Evolutionary conservation across 129 eudicot species (phyloP).

Genomic region (Solidago caesia): DNA sequence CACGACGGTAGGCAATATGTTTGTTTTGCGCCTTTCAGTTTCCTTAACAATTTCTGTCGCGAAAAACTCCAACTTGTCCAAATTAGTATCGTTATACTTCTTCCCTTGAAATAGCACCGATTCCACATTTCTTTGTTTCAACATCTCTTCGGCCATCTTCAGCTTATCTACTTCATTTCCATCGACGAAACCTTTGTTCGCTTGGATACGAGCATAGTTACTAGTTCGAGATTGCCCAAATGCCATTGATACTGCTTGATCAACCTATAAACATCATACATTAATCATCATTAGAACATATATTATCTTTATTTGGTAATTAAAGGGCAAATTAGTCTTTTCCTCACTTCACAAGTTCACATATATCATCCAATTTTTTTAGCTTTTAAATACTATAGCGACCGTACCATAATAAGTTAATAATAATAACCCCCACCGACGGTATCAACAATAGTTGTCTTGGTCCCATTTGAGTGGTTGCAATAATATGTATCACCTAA

Average conservation of each 20-base stretch:
- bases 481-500: slow-evolving; percentile 33
- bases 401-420: slow-evolving; percentile 21
- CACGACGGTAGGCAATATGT: slow-evolving; percentile 52
- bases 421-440: slow-evolving; percentile 34
- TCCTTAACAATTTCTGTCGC: slow-evolving; percentile 56
- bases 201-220: slow-evolving; percentile 64
- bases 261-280: slow-evolving; percentile 46
- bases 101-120: slow-evolving; percentile 62
- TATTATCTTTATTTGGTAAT: neutral
- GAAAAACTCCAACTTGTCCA: slow-evolving; percentile 47
- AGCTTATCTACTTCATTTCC: slow-evolving; percentile 19
- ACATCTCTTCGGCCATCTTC: slow-evolving; percentile 39
- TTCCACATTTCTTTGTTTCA: slow-evolving; percentile 56
- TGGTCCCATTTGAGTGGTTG: slow-evolving; percentile 26
- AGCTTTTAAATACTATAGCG: slow-evolving; percentile 25
- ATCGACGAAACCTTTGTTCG: slow-evolving; percentile 24
- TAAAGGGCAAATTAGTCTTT: slow-evolving; percentile 11
- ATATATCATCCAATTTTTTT: slow-evolving; percentile 20
- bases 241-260: slow-evolving; percentile 84
- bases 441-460: slow-evolving; percentile 31
- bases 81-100: slow-evolving; percentile 46
- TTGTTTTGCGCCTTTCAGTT: slow-evolving; percentile 52
- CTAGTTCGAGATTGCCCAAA: slow-evolving; percentile 48
- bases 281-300: neutral
- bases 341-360: too few relatives aligned